Evolutionary conservation across 2,329 filamentous ascomycete species (phyloP).

Genomic region (Eutypella sp.): DNA sequence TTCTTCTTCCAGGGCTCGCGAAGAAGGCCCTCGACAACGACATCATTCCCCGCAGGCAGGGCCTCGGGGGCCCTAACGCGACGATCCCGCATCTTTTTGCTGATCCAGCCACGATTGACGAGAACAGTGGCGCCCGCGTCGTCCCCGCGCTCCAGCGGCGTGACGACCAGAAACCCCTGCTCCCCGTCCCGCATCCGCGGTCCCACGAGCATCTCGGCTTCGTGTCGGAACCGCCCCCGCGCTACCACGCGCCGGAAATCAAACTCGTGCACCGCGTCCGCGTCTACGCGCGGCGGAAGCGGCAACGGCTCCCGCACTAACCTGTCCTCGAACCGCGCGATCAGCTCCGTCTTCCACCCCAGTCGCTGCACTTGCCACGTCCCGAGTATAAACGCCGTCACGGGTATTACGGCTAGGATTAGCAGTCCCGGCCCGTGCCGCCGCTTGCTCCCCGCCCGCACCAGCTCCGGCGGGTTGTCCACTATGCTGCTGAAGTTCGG

Average conservation of each 20-base stretch:
- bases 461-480: constrained; percentile 76
- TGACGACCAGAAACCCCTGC: constrained; percentile 87
- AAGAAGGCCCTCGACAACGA: constrained; percentile 78
- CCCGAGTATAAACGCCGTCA: constrained; percentile 85
- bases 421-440: constrained; percentile 77
- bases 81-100: constrained; percentile 66
- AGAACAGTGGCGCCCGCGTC: constrained; percentile 60
- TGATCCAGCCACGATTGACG: constrained; percentile 89
- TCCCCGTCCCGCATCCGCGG: constrained; percentile 84
- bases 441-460: constrained; percentile 60
- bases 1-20: constrained; percentile 95
- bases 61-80: constrained; percentile 57
- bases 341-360: constrained; percentile 87
- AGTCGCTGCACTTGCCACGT: constrained; percentile 95
- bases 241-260: constrained; percentile 84
- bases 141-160: constrained; percentile 69
- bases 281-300: constrained; percentile 77
- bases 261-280: constrained; percentile 77
- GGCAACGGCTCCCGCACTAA: constrained; percentile 81
- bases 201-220: constrained; percentile 93
- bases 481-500: constrained; percentile 79
- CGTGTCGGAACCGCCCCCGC: constrained; percentile 71
- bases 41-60: constrained; percentile 63
- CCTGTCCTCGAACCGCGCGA: constrained; percentile 89
- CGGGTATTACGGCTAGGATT: constrained; percentile 78